Conservation (phyloP, 306 rosid species). For the Malus asiatica region DNA sequence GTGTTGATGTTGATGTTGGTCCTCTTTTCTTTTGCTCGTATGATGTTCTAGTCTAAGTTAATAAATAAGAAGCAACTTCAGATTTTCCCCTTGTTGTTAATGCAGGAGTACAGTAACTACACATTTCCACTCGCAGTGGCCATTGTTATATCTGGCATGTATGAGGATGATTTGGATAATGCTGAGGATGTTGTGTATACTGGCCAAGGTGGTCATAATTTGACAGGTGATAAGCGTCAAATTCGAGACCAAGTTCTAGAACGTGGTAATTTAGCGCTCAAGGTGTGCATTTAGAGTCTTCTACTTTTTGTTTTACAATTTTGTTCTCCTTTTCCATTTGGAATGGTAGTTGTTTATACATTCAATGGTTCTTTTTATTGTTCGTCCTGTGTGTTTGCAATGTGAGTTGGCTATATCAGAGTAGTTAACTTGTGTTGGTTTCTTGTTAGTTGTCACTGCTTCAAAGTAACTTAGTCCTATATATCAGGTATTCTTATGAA, state of each 20-base stretch:
- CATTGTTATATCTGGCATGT: conserved; percentile 91
- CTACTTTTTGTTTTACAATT: neutral
- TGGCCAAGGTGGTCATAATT: conserved; percentile 96
- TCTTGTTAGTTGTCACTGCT: neutral
- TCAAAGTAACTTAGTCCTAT: neutral
- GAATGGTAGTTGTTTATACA: neutral
- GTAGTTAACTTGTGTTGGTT: neutral
- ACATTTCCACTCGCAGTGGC: conserved; percentile 74
- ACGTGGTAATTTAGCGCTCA: conserved; percentile 89
- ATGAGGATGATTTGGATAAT: conserved; percentile 92
- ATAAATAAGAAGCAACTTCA: neutral
- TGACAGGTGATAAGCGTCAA: conserved; percentile 84
- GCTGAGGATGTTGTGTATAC: conserved; percentile 90
- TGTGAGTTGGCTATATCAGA: neutral
- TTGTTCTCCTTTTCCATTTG: neutral
- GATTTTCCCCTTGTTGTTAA: conserved; percentile 3
- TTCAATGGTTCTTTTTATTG: neutral
- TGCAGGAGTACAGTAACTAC: conserved; percentile 40
- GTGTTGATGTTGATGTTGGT: neutral
- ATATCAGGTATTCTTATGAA: neutral
- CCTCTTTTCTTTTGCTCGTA: neutral
- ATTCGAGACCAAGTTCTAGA: conserved; percentile 56
- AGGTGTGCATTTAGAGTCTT: conserved; percentile 43
- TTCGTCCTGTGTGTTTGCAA: neutral
- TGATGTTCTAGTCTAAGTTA: neutral